Percentiles rank a stretch among this genome's conserved stretches.
phyloP scores from a whole-genome alignment of 176 grass and related monocot species.

The Pontederia crassipes region DNA sequence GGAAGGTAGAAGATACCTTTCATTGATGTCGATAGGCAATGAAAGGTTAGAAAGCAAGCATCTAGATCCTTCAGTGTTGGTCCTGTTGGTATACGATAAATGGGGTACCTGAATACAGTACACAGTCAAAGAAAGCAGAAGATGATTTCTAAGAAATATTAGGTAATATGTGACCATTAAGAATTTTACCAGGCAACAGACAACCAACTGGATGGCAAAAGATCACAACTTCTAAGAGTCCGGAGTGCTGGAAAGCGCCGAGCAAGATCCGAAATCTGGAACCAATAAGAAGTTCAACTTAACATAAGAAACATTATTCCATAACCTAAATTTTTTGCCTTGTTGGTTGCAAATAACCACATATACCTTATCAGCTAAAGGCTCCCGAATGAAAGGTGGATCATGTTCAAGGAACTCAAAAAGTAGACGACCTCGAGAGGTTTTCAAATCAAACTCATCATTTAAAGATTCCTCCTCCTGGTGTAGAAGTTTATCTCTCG shows the following conservation, averaged over 20 bases:
- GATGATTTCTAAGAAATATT: neutral
- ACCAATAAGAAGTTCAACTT: neutral
- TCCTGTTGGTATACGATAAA: constrained; percentile 54
- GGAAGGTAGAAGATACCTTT: constrained; percentile 13
- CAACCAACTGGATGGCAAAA: constrained; percentile 58
- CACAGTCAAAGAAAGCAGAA: neutral
- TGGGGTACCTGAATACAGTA: constrained; percentile 47
- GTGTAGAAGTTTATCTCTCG: constrained; percentile 9
- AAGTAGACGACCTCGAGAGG: constrained; percentile 24
- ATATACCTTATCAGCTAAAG: constrained; percentile 43
- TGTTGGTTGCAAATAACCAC: neutral
- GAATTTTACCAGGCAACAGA: constrained; percentile 60
- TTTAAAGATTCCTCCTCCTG: constrained; percentile 29
- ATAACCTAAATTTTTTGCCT: neutral
- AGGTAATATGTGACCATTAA: neutral
- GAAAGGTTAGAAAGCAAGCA: constrained; percentile 72
- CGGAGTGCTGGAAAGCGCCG: constrained; percentile 37
- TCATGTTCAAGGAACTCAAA: constrained; percentile 41
- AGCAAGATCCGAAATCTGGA: constrained; percentile 39
- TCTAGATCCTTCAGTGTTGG: constrained; percentile 53
- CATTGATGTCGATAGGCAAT: constrained; percentile 32
- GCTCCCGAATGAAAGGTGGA: constrained; percentile 41
- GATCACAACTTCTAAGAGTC: constrained; percentile 47
- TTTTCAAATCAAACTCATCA: constrained; percentile 36
- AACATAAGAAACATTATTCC: neutral